Conservation (phyloP, 371 early-diverging fungal genomes). For the Mucor mucedo region DNA sequence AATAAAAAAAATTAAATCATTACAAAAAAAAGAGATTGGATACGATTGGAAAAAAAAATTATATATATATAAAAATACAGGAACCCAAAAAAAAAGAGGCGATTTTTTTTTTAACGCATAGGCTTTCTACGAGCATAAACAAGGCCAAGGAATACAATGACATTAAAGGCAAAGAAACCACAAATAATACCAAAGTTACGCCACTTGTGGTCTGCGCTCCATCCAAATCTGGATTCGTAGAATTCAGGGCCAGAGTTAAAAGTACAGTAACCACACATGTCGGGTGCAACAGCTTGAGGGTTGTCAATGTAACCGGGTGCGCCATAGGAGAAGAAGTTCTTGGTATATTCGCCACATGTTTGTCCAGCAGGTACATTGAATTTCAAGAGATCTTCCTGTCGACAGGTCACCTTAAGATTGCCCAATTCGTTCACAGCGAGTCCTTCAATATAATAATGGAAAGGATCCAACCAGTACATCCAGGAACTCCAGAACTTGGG, state of each 20-base stretch:
- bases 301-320: conserved; percentile 65
- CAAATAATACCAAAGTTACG: conserved; percentile 73
- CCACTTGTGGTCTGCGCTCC: conserved; percentile 72
- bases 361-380: conserved; percentile 64
- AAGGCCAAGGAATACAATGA: conserved; percentile 49
- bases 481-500: conserved; percentile 77
- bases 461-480: conserved; percentile 82
- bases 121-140: conserved; percentile 50
- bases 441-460: conserved; percentile 78
- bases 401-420: conserved; percentile 58
- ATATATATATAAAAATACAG: conserved; percentile 11
- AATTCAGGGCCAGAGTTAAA: conserved; percentile 66
- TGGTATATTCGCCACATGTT: conserved; percentile 68
- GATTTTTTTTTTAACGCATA: conserved; percentile 30
- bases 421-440: conserved; percentile 72
- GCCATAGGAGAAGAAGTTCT: conserved; percentile 54
- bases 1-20: conserved; percentile 1
- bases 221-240: conserved; percentile 50
- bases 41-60: background rate
- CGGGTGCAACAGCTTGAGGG: conserved; percentile 47
- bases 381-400: conserved; percentile 47
- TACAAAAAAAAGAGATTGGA: conserved; percentile 4
- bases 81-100: too few relatives aligned
- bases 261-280: conserved; percentile 70
- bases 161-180: conserved; percentile 61